Conservation (phyloP, 176 grass and related monocot genomes). For the Elaeis guineensis region DNA sequence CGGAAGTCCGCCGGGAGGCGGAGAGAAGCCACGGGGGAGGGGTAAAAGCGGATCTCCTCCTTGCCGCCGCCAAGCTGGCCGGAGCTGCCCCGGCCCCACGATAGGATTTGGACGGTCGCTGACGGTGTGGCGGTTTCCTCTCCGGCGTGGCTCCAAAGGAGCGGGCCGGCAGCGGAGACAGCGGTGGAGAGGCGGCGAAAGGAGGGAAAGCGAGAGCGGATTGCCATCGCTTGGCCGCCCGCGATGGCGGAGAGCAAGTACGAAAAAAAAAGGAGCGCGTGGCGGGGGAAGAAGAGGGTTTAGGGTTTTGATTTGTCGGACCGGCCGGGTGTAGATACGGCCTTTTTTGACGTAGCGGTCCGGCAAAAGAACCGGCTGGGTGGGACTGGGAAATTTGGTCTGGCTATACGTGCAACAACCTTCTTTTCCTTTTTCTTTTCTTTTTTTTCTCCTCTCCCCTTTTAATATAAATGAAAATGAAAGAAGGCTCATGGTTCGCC, state of each 20-base stretch:
- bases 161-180: constrained; percentile 6
- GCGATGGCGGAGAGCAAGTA: background rate
- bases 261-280: no score
- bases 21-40: constrained; percentile 55
- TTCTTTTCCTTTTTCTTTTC: no score
- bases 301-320: no score
- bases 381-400: no score
- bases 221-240: background rate
- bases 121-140: background rate
- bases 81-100: constrained; percentile 81
- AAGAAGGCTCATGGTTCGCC: no score
- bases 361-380: no score
- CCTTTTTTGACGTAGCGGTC: no score
- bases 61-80: constrained; percentile 82
- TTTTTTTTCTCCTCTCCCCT: no score
- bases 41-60: constrained; percentile 85
- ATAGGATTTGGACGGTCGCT: constrained; percentile 43
- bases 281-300: no score
- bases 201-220: background rate
- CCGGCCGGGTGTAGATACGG: no score
- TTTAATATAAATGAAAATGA: no score
- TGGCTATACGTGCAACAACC: no score
- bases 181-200: constrained; percentile 35
- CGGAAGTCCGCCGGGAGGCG: constrained; percentile 32
- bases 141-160: constrained; percentile 22